Evolutionary conservation across 768 basidiomycete species (phyloP), one percentile per base, ranked within the genome.

Genomic region (Amanita subjunquillea): DNA sequence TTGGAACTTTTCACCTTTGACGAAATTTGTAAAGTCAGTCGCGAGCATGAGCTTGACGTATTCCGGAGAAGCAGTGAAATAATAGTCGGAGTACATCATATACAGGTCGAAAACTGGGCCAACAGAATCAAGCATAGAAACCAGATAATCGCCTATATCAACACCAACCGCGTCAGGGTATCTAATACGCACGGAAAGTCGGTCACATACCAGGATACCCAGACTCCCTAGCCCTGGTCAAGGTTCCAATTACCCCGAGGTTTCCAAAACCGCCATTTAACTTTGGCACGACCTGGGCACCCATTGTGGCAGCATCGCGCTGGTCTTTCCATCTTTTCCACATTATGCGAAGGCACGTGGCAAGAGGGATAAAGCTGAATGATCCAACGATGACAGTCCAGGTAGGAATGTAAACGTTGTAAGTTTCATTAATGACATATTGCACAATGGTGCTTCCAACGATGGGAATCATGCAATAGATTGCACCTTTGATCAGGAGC

Each of bases 31-130:
- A 54, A 83, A 83, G 53, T 82, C 74, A 0, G 78, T 78, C 0
- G 79, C 70, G 2, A 83, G 63, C 15, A 82, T 77, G 3, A 70
- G 59, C 61, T 83, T 80, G 61, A 82, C 73, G 48, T 82, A 73
- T 32, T 78, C 73, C 1, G 80, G 81, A 20, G 68, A 71, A 0
- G 67, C 66, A 2, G 80, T 82, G 38, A 80, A 66, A 23, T 78
- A 54, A 9, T 72, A 32, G 56, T 76, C 69, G 5, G 67, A 64
- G 67, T 73, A 79, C 55, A 80, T 55, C 15, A 77, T 53, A 4
- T 69, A 65, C 49, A 78, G 38, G 56, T 77, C 77, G 54, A 70
- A 59, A n/a, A 72, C 69, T 6, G 72, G 72, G 1, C 79, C 80
- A 9, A 56, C 52, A 29, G 58, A 54, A 23, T 65, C 64, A 5